Conservation (phyloP, 2,329 filamentous ascomycete genomes). For the Cladophialophora carrionii region DNA sequence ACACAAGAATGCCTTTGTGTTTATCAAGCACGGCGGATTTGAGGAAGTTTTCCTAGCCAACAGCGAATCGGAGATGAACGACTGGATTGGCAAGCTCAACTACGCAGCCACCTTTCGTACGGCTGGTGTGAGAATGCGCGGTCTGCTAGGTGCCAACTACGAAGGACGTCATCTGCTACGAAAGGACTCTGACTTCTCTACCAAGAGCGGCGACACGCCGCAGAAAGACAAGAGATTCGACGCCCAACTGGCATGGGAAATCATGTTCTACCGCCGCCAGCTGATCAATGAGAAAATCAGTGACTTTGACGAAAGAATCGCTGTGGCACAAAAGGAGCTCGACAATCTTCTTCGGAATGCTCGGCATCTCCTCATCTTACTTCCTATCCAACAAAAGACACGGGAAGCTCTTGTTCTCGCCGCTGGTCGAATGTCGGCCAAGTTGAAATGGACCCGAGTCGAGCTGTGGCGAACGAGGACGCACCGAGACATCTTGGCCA, state of each 20-base stretch:
- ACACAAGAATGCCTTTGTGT: constrained; percentile 93
- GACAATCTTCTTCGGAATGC: constrained; percentile 85
- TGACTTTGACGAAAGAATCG: constrained; percentile 79
- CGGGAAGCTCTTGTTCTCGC: constrained; percentile 83
- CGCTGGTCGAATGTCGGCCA: constrained; percentile 80
- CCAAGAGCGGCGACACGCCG: constrained; percentile 64
- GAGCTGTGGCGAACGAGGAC: constrained; percentile 92
- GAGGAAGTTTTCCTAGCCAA: constrained; percentile 93
- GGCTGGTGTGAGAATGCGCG: constrained; percentile 86
- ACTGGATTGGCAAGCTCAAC: constrained; percentile 95
- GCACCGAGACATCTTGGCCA: constrained; percentile 81
- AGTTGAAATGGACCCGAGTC: constrained; percentile 90
- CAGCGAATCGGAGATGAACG: constrained; percentile 87
- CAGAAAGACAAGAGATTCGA: constrained; percentile 50
- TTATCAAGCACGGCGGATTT: constrained; percentile 80
- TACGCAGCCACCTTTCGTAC: constrained; percentile 94
- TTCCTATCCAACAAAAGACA: constrained; percentile 87
- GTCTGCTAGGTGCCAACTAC: constrained; percentile 80
- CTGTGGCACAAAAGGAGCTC: constrained; percentile 72
- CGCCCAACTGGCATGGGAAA: constrained; percentile 81
- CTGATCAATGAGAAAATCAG: constrained; percentile 82
- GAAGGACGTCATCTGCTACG: constrained; percentile 75
- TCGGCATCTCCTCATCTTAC: constrained; percentile 82
- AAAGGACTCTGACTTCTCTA: constrained; percentile 61
- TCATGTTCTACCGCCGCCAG: constrained; percentile 77